These are phyloP conservation scores for Petasospora fabianii DNA, from an alignment of 1,139 yeast species.

Conservation along the genomic window DNA sequence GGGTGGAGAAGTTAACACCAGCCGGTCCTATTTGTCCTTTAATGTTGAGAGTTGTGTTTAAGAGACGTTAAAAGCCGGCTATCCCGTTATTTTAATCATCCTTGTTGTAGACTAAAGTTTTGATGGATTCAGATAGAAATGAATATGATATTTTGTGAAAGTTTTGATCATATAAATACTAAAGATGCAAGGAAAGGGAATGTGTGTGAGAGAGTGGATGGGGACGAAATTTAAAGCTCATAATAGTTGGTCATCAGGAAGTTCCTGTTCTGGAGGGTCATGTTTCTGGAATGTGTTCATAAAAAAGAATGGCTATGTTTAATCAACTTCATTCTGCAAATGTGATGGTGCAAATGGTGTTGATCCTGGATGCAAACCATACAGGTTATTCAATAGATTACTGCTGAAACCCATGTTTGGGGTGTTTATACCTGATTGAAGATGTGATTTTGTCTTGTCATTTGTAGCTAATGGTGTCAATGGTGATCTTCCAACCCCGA, in stretches of 20 bases:
- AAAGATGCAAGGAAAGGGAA: too few species aligned
- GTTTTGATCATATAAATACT: too few species aligned
- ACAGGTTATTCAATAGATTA: slow-evolving; percentile 23
- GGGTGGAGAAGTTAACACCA: slow-evolving; percentile 53
- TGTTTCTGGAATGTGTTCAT: not conserved
- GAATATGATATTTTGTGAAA: too few species aligned
- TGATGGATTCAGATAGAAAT: too few species aligned
- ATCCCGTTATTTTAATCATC: not conserved
- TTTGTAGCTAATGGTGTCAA: slow-evolving; percentile 2
- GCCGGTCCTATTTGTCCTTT: slow-evolving; percentile 40
- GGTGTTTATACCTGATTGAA: slow-evolving; percentile 15
- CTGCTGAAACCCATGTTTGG: slow-evolving; percentile 23
- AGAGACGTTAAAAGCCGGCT: not conserved
- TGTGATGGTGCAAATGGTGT: slow-evolving; percentile 12
- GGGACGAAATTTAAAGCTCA: too few species aligned
- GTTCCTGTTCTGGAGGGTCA: too few species aligned
- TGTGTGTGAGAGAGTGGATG: too few species aligned
- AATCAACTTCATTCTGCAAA: slow-evolving; percentile 22
- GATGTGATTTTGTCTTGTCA: slow-evolving; percentile 11
- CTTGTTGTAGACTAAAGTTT: too few species aligned
- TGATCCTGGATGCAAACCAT: slow-evolving; percentile 23
- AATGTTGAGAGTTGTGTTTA: slow-evolving; percentile 22
- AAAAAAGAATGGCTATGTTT: not conserved
- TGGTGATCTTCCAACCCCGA: slow-evolving; percentile 8
- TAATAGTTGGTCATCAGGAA: too few species aligned